Conservation (phyloP, 2,329 filamentous ascomycete species). For the Aspergillus phoenicis region DNA sequence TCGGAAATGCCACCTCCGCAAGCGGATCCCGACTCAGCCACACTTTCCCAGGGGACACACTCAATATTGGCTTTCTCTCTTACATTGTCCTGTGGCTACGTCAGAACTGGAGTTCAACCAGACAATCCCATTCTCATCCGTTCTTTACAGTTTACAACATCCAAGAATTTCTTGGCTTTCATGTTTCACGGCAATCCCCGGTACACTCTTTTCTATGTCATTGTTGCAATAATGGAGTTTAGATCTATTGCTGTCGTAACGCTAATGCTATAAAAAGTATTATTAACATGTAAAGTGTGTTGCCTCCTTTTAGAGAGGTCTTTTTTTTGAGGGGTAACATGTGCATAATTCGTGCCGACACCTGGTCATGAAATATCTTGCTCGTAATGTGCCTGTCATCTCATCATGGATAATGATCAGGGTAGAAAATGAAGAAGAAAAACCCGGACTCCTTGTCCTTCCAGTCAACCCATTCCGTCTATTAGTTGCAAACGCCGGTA, state of each 20-base stretch:
- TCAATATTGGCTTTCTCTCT: too few relatives aligned
- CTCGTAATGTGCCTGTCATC: slow-evolving; percentile 12
- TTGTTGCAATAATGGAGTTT: neutral
- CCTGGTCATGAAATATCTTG: slow-evolving; percentile 6
- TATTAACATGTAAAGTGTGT: neutral
- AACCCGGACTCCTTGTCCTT: neutral
- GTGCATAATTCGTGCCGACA: slow-evolving; percentile 16
- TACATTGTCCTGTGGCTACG: too few relatives aligned
- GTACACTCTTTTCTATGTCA: too few relatives aligned
- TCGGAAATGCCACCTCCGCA: slow-evolving; percentile 2
- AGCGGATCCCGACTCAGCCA: slow-evolving; percentile 1
- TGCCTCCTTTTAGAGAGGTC: neutral
- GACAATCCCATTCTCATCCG: too few relatives aligned
- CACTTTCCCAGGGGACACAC: neutral
- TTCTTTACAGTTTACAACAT: too few relatives aligned
- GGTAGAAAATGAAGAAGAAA: neutral
- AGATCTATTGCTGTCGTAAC: neutral
- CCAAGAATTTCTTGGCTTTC: too few relatives aligned
- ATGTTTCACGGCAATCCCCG: too few relatives aligned
- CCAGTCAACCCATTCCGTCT: slow-evolving; percentile 16
- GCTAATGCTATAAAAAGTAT: neutral
- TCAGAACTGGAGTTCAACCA: too few relatives aligned
- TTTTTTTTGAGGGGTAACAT: neutral
- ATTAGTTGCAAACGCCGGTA: slow-evolving; percentile 22
- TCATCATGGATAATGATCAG: neutral